Conservation (phyloP, 495 filamentous ascomycete genomes). For the Hyaloscypha hepaticicola region DNA sequence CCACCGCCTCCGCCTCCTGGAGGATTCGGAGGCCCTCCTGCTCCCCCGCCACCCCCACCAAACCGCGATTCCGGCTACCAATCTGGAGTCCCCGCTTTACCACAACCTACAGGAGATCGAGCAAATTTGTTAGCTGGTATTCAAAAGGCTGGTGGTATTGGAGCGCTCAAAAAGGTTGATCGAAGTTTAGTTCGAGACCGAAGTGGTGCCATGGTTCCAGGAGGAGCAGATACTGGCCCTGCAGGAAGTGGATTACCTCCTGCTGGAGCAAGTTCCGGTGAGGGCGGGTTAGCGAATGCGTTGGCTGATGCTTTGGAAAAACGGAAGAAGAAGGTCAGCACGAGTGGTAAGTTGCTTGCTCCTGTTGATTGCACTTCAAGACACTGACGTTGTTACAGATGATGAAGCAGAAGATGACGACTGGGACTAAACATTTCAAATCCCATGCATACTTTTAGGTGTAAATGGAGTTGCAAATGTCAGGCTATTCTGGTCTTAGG, state of each 20-base stretch:
- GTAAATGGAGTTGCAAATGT: slow-evolving; percentile 7
- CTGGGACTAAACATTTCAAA: slow-evolving; percentile 47
- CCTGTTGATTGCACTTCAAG: background rate
- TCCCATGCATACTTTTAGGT: slow-evolving; percentile 1
- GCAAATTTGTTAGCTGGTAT: slow-evolving; percentile 80
- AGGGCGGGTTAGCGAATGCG: slow-evolving; percentile 75
- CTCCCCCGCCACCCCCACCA: slow-evolving; percentile 67
- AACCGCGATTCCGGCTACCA: slow-evolving; percentile 61
- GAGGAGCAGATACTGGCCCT: slow-evolving; percentile 51
- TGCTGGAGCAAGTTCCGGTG: slow-evolving; percentile 48
- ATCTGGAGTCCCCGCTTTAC: slow-evolving; percentile 55
- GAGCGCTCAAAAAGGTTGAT: slow-evolving; percentile 77
- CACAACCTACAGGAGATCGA: slow-evolving; percentile 51
- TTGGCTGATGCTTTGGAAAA: slow-evolving; percentile 73
- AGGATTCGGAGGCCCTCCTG: slow-evolving; percentile 46
- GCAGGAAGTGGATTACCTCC: slow-evolving; percentile 51
- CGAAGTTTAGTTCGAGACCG: slow-evolving; percentile 75
- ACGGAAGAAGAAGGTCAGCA: slow-evolving; percentile 85
- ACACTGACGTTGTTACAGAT: slow-evolving; percentile 55
- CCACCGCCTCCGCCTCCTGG: slow-evolving; percentile 50
- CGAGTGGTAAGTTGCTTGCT: slow-evolving; percentile 71
- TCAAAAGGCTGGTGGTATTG: slow-evolving; percentile 69
- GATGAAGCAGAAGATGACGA: slow-evolving; percentile 77
- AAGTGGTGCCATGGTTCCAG: slow-evolving; percentile 68
- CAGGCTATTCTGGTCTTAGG: slow-evolving; percentile 8